Percentiles rank a stretch among this genome's conserved stretches.
Conservation (phyloP, 2,329 filamentous ascomycete species). For the Phialophora tarda region DNA sequence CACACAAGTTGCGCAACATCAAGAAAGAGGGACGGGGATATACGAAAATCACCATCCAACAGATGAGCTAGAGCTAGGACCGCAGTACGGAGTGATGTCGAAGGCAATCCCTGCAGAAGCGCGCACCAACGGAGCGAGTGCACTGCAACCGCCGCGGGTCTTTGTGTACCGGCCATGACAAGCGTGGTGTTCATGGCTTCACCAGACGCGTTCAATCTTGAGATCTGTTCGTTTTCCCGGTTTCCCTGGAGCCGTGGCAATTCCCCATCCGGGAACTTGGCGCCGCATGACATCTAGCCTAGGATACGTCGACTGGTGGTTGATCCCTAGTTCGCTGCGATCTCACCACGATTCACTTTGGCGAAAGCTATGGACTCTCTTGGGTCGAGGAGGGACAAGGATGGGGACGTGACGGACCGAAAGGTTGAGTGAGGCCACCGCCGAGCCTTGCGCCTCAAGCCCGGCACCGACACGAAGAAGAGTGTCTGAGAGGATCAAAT, state of each 20-base stretch:
- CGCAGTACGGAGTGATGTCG: background rate
- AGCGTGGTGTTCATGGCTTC: background rate
- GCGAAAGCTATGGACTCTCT: background rate
- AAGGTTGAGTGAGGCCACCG: background rate
- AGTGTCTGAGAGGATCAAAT: background rate
- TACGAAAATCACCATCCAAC: conserved; percentile 2
- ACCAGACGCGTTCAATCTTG: background rate
- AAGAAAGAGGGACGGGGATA: background rate
- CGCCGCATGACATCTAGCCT: background rate
- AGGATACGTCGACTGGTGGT: background rate
- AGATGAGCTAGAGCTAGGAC: conserved; percentile 5
- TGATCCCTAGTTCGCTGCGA: background rate
- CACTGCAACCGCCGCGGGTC: background rate
- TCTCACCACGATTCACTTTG: background rate
- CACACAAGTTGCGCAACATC: background rate
- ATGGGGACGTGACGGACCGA: background rate
- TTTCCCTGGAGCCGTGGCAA: background rate
- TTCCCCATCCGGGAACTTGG: background rate
- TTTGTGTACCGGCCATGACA: background rate
- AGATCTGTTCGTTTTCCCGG: background rate
- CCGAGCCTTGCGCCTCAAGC: background rate
- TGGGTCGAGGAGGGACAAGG: background rate
- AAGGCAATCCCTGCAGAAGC: background rate
- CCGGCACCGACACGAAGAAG: background rate
- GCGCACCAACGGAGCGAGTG: background rate